Evolutionary conservation across 495 filamentous ascomycete genomes (phyloP), one percentile per base, ranked within the genome.

Genomic region (Jackrogersella minutella): DNA sequence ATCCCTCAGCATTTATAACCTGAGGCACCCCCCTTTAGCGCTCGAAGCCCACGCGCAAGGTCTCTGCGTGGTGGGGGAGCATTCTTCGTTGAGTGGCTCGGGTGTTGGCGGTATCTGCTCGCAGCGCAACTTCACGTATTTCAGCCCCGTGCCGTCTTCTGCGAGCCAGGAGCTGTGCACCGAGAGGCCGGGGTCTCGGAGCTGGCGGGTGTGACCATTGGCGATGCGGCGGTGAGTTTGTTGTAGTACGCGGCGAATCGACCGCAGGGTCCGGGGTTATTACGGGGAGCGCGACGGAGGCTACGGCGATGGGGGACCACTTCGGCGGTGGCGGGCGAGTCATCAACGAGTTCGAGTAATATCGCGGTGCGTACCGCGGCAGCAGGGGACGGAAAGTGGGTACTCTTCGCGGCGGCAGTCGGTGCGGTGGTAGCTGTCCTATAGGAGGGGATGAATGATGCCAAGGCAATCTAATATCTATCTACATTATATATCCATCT

Each of bases 21-120:
- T n/a, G n/a, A n/a, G 65, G 33, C 74, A 69, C 16, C 63, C 55
- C 17, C 52, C 70, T 10, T 62, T 73, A 2, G 71, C 54, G 4
- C 62, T 76, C 22, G 62, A 71, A 21, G 78, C 77, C 7, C 77
- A 80, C 64, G 74, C 77, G 28, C 58, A 79, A 53, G 80, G 79
- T 59, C 77, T 78, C 52, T 81, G 79, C 70, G n/a, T n/a, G n/a
- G n/a, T n/a, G 60, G 59, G 37, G 78, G 79, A 1, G 73, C 70
- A 52, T 79, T 72, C 63, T 79, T 80, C 64, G 22, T 49, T 13
- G 78, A 80, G 49, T 79, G 76, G 74, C 39, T 71, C 2, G 74
- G 67, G 36, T 81, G 79, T 57, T 72, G 75, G 1, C 26, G 62
- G 13, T 81, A 78, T 58, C 68, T 77, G 21, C 71, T 72, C 70